These are phyloP conservation scores for Marasmius sp. DNA, from an alignment of 1,284 basidiomycete genomes.

Conservation along the genomic window DNA sequence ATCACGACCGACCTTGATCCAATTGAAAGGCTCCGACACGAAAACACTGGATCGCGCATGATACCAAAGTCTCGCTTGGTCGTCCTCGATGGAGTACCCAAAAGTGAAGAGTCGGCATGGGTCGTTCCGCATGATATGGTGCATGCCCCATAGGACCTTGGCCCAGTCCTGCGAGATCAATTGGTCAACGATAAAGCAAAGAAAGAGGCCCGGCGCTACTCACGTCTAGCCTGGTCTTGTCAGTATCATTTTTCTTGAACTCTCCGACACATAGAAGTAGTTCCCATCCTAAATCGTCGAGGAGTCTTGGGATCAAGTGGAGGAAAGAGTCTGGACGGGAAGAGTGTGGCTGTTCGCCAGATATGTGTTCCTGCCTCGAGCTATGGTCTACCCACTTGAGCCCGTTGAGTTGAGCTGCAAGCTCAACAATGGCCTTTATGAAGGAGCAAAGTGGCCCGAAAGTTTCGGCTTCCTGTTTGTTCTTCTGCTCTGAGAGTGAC, in stretches of 20 bases:
- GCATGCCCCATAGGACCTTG: conserved; percentile 12
- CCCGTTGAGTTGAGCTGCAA: no score
- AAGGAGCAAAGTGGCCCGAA: no score
- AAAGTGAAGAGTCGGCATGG: conserved; percentile 14
- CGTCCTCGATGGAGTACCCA: conserved; percentile 13
- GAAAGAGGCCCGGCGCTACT: neutral
- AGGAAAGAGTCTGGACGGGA: neutral
- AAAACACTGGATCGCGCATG: neutral
- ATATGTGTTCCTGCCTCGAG: neutral
- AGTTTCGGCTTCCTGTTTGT: no score
- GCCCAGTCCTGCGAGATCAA: conserved; percentile 4
- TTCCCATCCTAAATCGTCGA: neutral
- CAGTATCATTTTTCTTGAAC: neutral
- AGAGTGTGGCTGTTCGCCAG: neutral
- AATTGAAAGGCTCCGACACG: neutral
- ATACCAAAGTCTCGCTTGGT: conserved; percentile 12
- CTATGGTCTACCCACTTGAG: neutral
- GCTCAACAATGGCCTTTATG: no score
- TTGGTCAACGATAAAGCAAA: neutral
- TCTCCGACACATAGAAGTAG: neutral
- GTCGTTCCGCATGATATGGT: conserved; percentile 13
- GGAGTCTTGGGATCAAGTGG: neutral
- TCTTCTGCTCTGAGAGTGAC: no score
- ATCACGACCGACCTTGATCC: neutral
- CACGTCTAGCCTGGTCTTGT: neutral